Conservation (phyloP, 2,329 filamentous ascomycete genomes). For the Pseudogymnoascus verrucosus region DNA sequence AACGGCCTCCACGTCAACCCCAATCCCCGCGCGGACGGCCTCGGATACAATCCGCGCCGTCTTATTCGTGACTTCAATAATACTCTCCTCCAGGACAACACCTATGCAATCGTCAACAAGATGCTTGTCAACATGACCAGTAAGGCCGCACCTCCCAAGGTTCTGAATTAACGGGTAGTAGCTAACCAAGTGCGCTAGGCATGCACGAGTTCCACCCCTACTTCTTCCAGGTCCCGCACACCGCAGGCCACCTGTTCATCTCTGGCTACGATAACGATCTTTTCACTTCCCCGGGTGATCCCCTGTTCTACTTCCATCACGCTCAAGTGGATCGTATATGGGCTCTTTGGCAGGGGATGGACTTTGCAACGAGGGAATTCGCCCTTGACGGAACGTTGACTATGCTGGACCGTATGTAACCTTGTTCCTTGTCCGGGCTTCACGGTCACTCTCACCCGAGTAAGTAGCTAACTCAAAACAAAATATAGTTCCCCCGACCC, state of each 20-base stretch:
- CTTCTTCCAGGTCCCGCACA: not conserved
- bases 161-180: conserved; percentile 23
- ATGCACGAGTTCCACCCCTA: conserved; percentile 22
- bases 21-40: conserved; percentile 16
- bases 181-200: conserved; percentile 38
- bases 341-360: conserved; percentile 36
- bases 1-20: not conserved
- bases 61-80: conserved; percentile 31
- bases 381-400: conserved; percentile 34
- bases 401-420: conserved; percentile 27
- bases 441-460: not conserved
- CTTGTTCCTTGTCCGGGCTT: not conserved
- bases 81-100: conserved; percentile 26
- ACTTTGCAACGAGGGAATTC: conserved; percentile 27
- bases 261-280: not conserved
- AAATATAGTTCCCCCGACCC: conserved; percentile 27
- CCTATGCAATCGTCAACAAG: conserved; percentile 27
- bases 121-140: conserved; percentile 28
- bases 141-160: not conserved
- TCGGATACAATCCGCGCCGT: conserved; percentile 31
- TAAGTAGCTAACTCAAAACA: not conserved
- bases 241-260: not conserved
- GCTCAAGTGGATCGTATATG: conserved; percentile 19
- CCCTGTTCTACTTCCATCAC: conserved; percentile 20
- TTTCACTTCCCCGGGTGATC: conserved; percentile 11